Conservation (phyloP, 768 basidiomycete genomes). For the Cystobasidium onofrii region DNA sequence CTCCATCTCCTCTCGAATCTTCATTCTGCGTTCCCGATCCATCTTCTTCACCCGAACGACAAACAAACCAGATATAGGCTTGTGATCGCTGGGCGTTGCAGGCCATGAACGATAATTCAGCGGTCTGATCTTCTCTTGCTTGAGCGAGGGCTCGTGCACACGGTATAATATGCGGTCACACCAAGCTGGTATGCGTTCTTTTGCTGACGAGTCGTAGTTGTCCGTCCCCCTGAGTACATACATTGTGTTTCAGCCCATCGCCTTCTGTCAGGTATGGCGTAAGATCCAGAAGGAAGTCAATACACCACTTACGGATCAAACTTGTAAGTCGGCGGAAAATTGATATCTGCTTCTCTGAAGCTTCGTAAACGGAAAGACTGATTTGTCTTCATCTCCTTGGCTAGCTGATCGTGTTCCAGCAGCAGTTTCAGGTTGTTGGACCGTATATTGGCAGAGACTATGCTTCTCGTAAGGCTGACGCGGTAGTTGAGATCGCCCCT, state of each 20-base stretch:
- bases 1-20: conserved; percentile 56
- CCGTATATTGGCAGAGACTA: conserved; percentile 64
- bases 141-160: conserved; percentile 19
- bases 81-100: conserved; percentile 73
- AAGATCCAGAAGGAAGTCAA: no score
- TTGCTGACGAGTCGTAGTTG: conserved; percentile 81
- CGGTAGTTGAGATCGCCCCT: conserved; percentile 97
- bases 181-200: conserved; percentile 85
- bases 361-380: conserved; percentile 74
- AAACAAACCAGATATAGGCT: conserved; percentile 73
- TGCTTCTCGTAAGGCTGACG: conserved; percentile 82
- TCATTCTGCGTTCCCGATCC: conserved; percentile 54
- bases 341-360: conserved; percentile 70
- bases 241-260: background rate
- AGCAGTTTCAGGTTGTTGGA: conserved; percentile 60
- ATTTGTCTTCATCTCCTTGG: conserved; percentile 79
- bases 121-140: conserved; percentile 53
- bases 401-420: conserved; percentile 71
- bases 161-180: conserved; percentile 82
- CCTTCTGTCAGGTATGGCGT: background rate
- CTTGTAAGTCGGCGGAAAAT: conserved; percentile 87
- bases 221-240: conserved; percentile 53
- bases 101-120: conserved; percentile 54
- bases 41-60: conserved; percentile 57
- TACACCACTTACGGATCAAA: conserved; percentile 17